These are phyloP conservation scores for Cyclostephanos invisitatus DNA, from an alignment of 108 stramenopile species.

Conservation along the genomic window DNA sequence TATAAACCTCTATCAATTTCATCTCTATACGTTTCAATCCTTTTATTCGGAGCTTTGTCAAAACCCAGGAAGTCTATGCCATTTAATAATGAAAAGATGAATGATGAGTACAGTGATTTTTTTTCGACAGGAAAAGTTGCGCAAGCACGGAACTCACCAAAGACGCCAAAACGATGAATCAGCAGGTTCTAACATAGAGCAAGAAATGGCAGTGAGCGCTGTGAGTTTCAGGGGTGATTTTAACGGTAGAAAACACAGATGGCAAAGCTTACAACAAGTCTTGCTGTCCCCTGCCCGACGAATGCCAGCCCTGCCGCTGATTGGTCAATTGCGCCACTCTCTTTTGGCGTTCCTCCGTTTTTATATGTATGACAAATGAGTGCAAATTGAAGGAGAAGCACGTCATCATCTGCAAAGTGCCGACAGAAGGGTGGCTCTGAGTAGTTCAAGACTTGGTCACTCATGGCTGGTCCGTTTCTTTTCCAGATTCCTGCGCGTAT, in stretches of 20 bases:
- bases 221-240: slow-evolving; percentile 1
- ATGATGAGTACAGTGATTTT: neutral
- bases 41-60: slow-evolving; percentile 53
- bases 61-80: slow-evolving; percentile 51
- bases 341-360: slow-evolving; percentile 3
- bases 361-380: slow-evolving; percentile 56
- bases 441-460: slow-evolving; percentile 82
- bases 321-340: neutral
- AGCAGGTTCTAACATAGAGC: slow-evolving; percentile 59
- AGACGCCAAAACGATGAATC: slow-evolving; percentile 76
- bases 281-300: slow-evolving; percentile 16
- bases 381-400: slow-evolving; percentile 80
- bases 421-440: slow-evolving; percentile 93
- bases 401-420: slow-evolving; percentile 88
- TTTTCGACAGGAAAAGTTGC: neutral
- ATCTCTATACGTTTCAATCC: slow-evolving; percentile 56
- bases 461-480: slow-evolving; percentile 90
- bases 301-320: slow-evolving; percentile 11
- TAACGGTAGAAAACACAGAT: neutral
- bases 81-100: neutral
- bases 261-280: slow-evolving; percentile 11
- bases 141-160: slow-evolving; percentile 30
- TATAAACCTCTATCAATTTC: slow-evolving; percentile 63
- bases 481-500: slow-evolving; percentile 91
- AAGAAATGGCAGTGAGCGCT: slow-evolving; percentile 44